Evolutionary conservation across 345 rosid species (phyloP), one percentile per base, ranked within the genome.

Genomic region (Kernera saxatilis): DNA sequence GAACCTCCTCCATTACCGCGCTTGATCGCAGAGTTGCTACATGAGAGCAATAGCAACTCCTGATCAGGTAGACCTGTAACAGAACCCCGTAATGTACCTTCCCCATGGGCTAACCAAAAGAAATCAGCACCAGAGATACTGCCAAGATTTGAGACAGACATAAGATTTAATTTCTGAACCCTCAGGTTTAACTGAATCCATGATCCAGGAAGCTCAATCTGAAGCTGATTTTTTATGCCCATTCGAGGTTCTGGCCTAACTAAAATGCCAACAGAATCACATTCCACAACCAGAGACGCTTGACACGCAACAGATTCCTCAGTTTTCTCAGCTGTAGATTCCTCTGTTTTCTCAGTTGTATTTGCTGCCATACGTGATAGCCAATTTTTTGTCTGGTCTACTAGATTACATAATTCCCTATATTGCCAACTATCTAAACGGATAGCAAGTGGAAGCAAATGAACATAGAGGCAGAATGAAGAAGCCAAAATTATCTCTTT

Each of bases 1-100:
- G 96, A 89, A 81, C 97, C 96, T 67, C 86, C 90, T 67, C 99
- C 99, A 81, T 91, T 90, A 58, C 99, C 99, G 26, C 98, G 98
- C 72, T 88, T 89, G 83, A 85, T 83, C 25, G 90, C 64, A 52
- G 98, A 83, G 74, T 94, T 83, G 80, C 86, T 82, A 75, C 99
- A 91, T 49, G 92, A 84, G 73, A 91, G 82, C 70, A 94, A 79
- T 77, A 88, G 84, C 78, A 91, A 79, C 57, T 88, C 86, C 69
- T 64, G 74, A 78, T 78, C 83, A 26, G 80, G 87, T 67, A 80
- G 79, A 58, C 73, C 83, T 36, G 93, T 82, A 37, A 89, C 76
- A 53, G 87, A 84, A 72, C 98, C 99, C 84, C 81, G 76, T 72
- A 94, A 74, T 36, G 82, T 73, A 33, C 96, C 99, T 80, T 91